Evolutionary conservation across 2,329 filamentous ascomycete genomes (phyloP).

Genomic region (Talaromyces albobiverticillius): DNA sequence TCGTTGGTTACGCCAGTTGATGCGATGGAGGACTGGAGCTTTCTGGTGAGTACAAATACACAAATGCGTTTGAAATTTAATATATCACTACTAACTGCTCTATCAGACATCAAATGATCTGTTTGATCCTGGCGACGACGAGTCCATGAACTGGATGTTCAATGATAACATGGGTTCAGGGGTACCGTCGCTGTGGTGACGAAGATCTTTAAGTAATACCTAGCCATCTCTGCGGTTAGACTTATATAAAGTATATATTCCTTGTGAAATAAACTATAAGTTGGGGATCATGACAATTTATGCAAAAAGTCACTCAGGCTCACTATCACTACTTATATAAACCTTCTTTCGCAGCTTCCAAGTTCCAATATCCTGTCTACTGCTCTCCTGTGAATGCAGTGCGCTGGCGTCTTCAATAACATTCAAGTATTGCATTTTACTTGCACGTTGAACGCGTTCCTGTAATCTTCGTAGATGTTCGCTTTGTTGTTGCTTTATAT

Average conservation of each 20-base stretch:
- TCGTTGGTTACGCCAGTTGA: neutral
- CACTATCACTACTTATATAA: conserved; percentile 36
- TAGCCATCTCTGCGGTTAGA: neutral
- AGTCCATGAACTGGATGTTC: conserved; percentile 17
- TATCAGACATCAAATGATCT: conserved; percentile 20
- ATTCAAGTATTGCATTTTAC: conserved; percentile 41
- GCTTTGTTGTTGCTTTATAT: conserved; percentile 10
- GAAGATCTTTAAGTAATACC: neutral
- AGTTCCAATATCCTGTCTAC: conserved; percentile 27
- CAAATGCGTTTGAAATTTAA: neutral
- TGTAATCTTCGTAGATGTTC: conserved; percentile 28
- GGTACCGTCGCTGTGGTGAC: conserved; percentile 7
- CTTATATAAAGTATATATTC: neutral
- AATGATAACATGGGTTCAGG: neutral
- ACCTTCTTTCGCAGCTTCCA: conserved; percentile 42
- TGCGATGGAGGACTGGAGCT: conserved; percentile 7
- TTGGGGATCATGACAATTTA: neutral
- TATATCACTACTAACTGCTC: neutral
- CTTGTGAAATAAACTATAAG: neutral
- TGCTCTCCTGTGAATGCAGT: conserved; percentile 22
- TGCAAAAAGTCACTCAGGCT: conserved; percentile 18
- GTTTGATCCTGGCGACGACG: conserved; percentile 21
- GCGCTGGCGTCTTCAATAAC: conserved; percentile 34
- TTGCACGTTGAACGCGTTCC: conserved; percentile 34
- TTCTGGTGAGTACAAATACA: neutral